These are phyloP conservation scores for Microstroma glucosiphilum DNA, from an alignment of 1,284 basidiomycete species.

Conservation along the genomic window DNA sequence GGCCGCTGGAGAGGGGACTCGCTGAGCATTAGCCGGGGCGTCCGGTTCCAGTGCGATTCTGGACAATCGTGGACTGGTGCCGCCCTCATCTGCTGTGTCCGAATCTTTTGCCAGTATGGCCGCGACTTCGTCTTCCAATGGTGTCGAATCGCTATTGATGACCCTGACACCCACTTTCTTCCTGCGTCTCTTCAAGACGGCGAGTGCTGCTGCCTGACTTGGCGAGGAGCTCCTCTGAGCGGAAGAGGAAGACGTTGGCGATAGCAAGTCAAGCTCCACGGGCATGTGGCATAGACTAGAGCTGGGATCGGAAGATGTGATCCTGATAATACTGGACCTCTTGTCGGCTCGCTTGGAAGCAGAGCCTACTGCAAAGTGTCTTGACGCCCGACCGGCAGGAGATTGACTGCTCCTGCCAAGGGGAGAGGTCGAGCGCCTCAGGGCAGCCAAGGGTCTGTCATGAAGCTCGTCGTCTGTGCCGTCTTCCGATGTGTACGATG, in stretches of 20 bases:
- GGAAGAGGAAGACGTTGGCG: background rate
- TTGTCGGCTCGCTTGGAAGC: background rate
- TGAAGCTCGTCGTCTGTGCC: too few species aligned
- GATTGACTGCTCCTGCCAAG: too few species aligned
- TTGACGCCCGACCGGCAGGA: too few species aligned
- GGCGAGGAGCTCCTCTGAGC: background rate
- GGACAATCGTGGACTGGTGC: background rate
- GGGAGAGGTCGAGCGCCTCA: too few species aligned
- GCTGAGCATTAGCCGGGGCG: background rate
- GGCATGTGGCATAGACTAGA: constrained; percentile 1
- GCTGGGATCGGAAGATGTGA: constrained; percentile 1
- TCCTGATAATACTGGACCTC: background rate
- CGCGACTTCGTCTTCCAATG: background rate
- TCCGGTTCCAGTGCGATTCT: background rate
- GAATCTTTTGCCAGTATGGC: background rate
- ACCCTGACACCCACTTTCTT: background rate
- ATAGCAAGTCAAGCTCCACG: background rate
- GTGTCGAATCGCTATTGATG: background rate
- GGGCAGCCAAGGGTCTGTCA: too few species aligned
- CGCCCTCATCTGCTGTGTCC: background rate
- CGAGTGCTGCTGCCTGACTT: background rate
- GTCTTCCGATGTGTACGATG: too few species aligned
- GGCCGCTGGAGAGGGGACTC: background rate
- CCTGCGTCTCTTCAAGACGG: background rate
- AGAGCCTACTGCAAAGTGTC: too few species aligned